phyloP scores from a whole-genome alignment of 345 rosid genomes.

The Syzygium oleosum region DNA sequence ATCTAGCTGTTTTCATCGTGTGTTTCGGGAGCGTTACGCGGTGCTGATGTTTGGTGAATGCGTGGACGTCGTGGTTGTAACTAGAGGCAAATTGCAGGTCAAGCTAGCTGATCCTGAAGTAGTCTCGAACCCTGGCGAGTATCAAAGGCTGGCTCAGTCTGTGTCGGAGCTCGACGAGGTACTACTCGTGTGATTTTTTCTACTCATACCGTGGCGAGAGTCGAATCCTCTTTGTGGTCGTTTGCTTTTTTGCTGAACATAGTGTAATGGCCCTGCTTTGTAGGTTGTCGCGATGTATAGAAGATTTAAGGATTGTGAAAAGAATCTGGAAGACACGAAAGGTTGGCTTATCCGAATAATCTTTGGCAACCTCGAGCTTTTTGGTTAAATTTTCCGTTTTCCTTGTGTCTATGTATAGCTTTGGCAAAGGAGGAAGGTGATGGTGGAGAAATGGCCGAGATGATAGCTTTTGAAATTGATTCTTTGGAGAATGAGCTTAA shows the following conservation, averaged over 20 bases:
- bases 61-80: background rate
- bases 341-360: slow-evolving; percentile 25
- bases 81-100: slow-evolving; percentile 29
- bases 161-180: slow-evolving; percentile 90
- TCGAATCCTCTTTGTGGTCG: background rate
- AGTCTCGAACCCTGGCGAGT: slow-evolving; percentile 66
- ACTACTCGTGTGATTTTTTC: background rate
- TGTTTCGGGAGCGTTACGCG: background rate
- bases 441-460: slow-evolving; percentile 93
- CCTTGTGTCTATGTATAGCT: slow-evolving; percentile 23
- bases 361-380: background rate
- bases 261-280: background rate
- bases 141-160: slow-evolving; percentile 84
- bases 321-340: slow-evolving; percentile 68
- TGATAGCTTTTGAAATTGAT: slow-evolving; percentile 70
- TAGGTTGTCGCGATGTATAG: slow-evolving; percentile 69
- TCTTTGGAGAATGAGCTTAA: slow-evolving; percentile 55
- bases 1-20: background rate
- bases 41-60: background rate
- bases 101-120: slow-evolving; percentile 93
- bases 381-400: background rate
- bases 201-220: background rate
- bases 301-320: slow-evolving; percentile 81
- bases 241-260: background rate
- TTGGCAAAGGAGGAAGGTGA: slow-evolving; percentile 63